Conservation (phyloP, 1,284 basidiomycete genomes). For the Lentinula novae-zelandiae region DNA sequence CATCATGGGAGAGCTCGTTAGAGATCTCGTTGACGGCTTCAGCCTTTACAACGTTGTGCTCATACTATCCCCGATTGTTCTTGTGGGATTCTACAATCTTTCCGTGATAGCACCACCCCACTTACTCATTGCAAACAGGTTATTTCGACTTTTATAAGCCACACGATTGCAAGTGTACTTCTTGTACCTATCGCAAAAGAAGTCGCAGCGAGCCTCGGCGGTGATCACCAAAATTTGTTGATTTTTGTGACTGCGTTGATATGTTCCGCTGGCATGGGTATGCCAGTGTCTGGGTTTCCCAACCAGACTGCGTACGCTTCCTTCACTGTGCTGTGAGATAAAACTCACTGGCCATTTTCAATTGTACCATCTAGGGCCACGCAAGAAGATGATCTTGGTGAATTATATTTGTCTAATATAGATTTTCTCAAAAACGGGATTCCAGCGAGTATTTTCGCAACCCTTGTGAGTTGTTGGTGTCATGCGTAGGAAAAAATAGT, state of each 20-base stretch:
- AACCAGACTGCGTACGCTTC: conserved; percentile 86
- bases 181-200: conserved; percentile 94
- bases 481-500: not conserved
- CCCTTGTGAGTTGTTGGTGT: conserved; percentile 50
- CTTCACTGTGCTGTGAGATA: conserved; percentile 6
- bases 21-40: conserved; percentile 66
- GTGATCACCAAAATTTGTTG: conserved; percentile 70
- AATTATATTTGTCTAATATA: conserved; percentile 78
- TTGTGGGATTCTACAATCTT: conserved; percentile 54
- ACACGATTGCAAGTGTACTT: conserved; percentile 95
- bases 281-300: conserved; percentile 97
- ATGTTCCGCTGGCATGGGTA: conserved; percentile 96
- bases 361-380: conserved; percentile 58
- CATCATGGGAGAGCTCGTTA: conserved; percentile 71
- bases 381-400: conserved; percentile 93
- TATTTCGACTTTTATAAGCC: conserved; percentile 89
- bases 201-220: conserved; percentile 77
- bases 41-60: conserved; percentile 81
- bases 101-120: conserved; percentile 17
- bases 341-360: not conserved
- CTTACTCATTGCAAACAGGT: conserved; percentile 40
- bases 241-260: conserved; percentile 92
- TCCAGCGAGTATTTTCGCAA: conserved; percentile 86
- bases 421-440: conserved; percentile 96
- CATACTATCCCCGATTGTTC: conserved; percentile 80